Percentiles rank a stretch among this genome's conserved stretches.
Conservation (phyloP, 495 filamentous ascomycete genomes). For the Podospora sp. region DNA sequence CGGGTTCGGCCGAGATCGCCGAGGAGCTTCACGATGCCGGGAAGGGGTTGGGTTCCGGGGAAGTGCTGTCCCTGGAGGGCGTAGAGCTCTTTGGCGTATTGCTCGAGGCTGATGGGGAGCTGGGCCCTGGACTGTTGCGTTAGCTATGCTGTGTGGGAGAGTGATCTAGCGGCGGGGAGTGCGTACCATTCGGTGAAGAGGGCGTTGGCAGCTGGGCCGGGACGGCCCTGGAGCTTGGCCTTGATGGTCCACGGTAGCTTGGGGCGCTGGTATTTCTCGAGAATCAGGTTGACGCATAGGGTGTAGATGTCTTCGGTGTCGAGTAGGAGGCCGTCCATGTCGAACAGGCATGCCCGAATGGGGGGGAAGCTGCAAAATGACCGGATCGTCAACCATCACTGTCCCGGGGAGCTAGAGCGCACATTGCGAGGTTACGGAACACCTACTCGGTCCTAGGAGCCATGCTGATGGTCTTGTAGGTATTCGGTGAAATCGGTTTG, state of each 20-base stretch:
- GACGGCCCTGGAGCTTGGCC: slow-evolving; percentile 92
- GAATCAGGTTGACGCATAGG: slow-evolving; percentile 75
- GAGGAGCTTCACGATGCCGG: slow-evolving; percentile 75
- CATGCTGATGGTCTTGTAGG: slow-evolving; percentile 31
- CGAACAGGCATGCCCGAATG: slow-evolving; percentile 92
- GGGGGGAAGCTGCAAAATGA: slow-evolving; percentile 62
- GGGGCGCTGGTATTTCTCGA: slow-evolving; percentile 71
- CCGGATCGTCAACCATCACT: slow-evolving; percentile 1
- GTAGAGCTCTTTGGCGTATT: slow-evolving; percentile 61
- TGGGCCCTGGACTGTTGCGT: slow-evolving; percentile 57
- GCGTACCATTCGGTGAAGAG: slow-evolving; percentile 60
- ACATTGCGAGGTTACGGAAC: slow-evolving; percentile 17
- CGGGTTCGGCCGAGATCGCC: slow-evolving; percentile 50
- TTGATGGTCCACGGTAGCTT: slow-evolving; percentile 90
- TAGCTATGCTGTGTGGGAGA: background rate
- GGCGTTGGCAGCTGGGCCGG: slow-evolving; percentile 63
- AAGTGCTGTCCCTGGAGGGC: slow-evolving; percentile 72
- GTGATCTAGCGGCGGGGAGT: background rate
- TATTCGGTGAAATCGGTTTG: background rate
- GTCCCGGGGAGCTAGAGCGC: background rate
- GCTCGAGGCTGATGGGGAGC: slow-evolving; percentile 69
- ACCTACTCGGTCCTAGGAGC: slow-evolving; percentile 47
- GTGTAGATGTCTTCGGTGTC: slow-evolving; percentile 95
- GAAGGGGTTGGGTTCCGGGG: slow-evolving; percentile 70
- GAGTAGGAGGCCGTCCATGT: slow-evolving; percentile 96